Conservation (phyloP, 169 alveolate species). For the Plasmodium knowlesi region DNA sequence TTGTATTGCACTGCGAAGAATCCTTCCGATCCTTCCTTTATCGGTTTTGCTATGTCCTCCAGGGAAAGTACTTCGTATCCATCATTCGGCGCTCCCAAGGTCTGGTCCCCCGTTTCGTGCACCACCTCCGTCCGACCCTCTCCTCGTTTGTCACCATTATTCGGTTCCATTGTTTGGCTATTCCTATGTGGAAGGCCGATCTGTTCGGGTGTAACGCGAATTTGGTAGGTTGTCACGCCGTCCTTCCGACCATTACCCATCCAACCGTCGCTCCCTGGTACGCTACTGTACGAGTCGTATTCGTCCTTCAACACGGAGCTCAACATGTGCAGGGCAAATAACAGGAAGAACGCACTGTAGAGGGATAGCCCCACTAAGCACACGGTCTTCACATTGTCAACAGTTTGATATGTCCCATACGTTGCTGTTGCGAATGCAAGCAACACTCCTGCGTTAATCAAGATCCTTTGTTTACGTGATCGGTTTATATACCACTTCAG, state of each 20-base stretch:
- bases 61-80: conserved; percentile 25
- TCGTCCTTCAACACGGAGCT: conserved; percentile 55
- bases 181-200: background rate
- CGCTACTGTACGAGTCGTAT: background rate
- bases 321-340: conserved; percentile 30
- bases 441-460: conserved; percentile 3
- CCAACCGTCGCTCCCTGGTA: background rate
- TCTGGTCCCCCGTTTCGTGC: background rate
- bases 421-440: background rate
- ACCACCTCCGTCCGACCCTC: background rate
- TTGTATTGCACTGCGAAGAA: conserved; percentile 89
- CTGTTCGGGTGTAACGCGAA: background rate
- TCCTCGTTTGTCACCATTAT: background rate
- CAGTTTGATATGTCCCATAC: conserved; percentile 1
- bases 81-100: background rate
- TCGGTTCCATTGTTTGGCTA: background rate
- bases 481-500: conserved; percentile 17
- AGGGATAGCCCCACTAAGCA: conserved; percentile 28
- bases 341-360: conserved; percentile 26
- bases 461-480: conserved; percentile 9
- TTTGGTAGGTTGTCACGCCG: background rate
- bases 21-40: conserved; percentile 91
- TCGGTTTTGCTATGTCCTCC: conserved; percentile 83
- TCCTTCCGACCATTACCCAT: background rate
- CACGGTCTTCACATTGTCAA: conserved; percentile 17